Conservation (phyloP, 805 yeast species). For the Wickerhamiella dianesei region DNA sequence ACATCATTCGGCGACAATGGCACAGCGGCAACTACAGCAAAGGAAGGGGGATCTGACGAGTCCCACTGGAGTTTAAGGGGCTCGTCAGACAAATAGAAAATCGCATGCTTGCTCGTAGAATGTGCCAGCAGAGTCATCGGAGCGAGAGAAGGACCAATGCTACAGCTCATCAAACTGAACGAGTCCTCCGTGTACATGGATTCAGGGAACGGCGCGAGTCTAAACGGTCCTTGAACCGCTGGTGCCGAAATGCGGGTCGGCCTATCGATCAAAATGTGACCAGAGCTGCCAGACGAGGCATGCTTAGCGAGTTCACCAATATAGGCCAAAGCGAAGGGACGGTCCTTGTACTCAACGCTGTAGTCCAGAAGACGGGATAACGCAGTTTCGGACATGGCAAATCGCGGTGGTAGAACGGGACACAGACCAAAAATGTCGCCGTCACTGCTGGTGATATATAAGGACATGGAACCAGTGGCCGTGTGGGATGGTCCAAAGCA, state of each 20-base stretch:
- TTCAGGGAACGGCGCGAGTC: slow-evolving; percentile 42
- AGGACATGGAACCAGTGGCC: slow-evolving; percentile 34
- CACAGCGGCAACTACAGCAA: slow-evolving; percentile 9
- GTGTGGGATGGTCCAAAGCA: slow-evolving; percentile 32
- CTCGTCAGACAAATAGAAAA: slow-evolving; percentile 6
- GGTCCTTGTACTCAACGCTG: slow-evolving; percentile 21
- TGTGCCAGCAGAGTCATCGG: slow-evolving; percentile 12
- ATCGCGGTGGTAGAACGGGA: slow-evolving; percentile 46
- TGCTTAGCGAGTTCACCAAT: slow-evolving; percentile 1
- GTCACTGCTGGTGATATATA: slow-evolving; percentile 39
- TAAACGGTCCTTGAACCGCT: slow-evolving; percentile 39
- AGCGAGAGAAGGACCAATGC: slow-evolving; percentile 1
- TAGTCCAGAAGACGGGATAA: slow-evolving; percentile 26
- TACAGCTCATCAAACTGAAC: slow-evolving; percentile 20
- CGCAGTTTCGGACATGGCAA: slow-evolving; percentile 28
- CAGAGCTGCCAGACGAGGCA: neutral
- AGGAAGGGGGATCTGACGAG: neutral
- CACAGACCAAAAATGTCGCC: slow-evolving; percentile 47
- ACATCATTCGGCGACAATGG: slow-evolving; percentile 2
- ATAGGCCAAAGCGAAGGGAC: neutral
- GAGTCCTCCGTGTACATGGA: slow-evolving; percentile 37
- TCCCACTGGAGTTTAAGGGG: slow-evolving; percentile 7
- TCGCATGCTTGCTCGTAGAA: slow-evolving; percentile 5
- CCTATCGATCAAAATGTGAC: slow-evolving; percentile 3
- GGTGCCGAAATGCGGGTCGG: slow-evolving; percentile 2